These are phyloP conservation scores for Ormosia semicastrata DNA, from an alignment of 306 rosid species.

Conservation along the genomic window DNA sequence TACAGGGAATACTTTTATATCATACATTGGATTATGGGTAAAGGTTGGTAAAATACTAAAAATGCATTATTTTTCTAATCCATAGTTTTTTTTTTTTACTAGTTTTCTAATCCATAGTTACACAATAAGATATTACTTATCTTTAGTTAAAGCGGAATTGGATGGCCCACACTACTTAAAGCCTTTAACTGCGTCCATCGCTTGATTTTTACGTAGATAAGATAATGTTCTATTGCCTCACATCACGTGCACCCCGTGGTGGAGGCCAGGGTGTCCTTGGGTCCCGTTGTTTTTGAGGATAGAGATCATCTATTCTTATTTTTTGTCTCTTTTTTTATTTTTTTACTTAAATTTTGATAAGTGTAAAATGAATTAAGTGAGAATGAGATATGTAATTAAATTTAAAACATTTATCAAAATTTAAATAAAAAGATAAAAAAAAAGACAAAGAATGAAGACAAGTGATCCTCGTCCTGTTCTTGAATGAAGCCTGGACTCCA, in stretches of 20 bases:
- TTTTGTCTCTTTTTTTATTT: too few species aligned
- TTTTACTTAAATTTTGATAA: too few species aligned
- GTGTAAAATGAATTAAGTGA: too few species aligned
- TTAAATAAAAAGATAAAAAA: too few species aligned
- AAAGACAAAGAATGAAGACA: too few species aligned
- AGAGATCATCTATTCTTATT: too few species aligned
- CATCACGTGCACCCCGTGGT: slow-evolving; percentile 11
- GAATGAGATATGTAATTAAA: too few species aligned
- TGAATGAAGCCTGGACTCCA: not conserved
- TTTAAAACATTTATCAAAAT: too few species aligned
- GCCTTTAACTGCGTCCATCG: slow-evolving; percentile 12
- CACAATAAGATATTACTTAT: not conserved
- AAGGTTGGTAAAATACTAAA: not conserved
- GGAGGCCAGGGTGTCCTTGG: slow-evolving; percentile 16
- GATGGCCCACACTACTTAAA: not conserved
- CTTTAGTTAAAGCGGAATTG: not conserved
- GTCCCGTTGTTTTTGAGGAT: not conserved
- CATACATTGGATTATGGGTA: not conserved
- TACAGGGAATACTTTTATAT: not conserved
- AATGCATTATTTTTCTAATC: not conserved
- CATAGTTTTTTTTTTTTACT: too few species aligned
- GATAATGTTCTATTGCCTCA: not conserved
- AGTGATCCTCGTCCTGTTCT: too few species aligned
- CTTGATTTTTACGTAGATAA: slow-evolving; percentile 11
- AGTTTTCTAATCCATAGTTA: not conserved